Base-by-base conservation (phyloP, 495 filamentous ascomycete species). In the Jackrogersella multiformis region DNA sequence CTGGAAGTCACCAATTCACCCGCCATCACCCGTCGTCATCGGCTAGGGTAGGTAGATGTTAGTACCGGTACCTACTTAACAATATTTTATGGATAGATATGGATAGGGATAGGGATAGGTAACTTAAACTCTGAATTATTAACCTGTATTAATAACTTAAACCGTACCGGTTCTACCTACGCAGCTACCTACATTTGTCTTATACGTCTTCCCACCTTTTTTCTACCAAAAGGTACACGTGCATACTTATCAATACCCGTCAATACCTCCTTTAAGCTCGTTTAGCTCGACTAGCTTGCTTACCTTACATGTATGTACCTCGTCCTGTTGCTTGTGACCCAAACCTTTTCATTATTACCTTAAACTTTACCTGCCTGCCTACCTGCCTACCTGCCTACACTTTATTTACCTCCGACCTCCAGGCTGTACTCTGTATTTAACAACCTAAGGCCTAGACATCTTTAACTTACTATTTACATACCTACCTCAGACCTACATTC, bases 401-500 rank as follows among this genome's bases (percentile, higher is more conserved):
- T 30, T 38, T 42, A 30, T 2, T 12, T 28, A 32, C 20, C 35
- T 56, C 35, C 66, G n/a, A 44, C 18, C 41, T 23, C 3, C 28
- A 4, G 8, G 28, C 4, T 30, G 16, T 20, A 21, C 59, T 59
- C n/a, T n/a, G n/a, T n/a, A n/a, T n/a, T n/a, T n/a, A n/a, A n/a
- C n/a, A n/a, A n/a, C n/a, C n/a, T n/a, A n/a, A n/a, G n/a, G n/a
- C n/a, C n/a, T n/a, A n/a, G n/a, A n/a, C n/a, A n/a, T n/a, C n/a
- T n/a, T n/a, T n/a, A n/a, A n/a, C n/a, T n/a, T n/a, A n/a, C n/a
- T n/a, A 56, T 21, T 15, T 53, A 35, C 16, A 5, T 60, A 55
- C 45, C 44, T 52, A 42, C 46, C 4, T 36, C n/a, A 30, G 12
- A 32, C 58, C 28, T 57, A 45, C 39, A 57, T 61, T 66, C 56